These are phyloP conservation scores for Strobilomyces confusus DNA, from an alignment of 768 basidiomycete genomes.

Conservation along the genomic window DNA sequence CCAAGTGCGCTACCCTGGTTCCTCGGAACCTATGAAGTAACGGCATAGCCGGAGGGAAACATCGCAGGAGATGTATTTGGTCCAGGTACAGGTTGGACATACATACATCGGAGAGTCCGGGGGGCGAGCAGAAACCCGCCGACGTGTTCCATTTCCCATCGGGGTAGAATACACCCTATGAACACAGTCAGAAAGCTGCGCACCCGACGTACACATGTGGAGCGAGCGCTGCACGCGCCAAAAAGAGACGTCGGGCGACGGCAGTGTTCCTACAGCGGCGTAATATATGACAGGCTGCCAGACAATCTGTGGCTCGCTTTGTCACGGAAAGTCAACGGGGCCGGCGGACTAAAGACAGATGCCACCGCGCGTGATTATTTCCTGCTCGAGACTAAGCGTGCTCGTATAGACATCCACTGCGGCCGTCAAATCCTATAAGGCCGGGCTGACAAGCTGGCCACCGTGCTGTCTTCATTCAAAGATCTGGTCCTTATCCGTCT, in stretches of 20 bases:
- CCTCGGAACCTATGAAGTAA: slow-evolving; percentile 18
- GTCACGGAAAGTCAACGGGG: background rate
- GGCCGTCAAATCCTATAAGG: background rate
- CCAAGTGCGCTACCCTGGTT: background rate
- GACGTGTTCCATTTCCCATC: background rate
- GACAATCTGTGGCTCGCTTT: background rate
- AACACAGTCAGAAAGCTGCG: background rate
- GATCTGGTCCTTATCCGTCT: background rate
- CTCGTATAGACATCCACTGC: background rate
- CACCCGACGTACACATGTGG: background rate
- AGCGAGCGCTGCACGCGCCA: background rate
- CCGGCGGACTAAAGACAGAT: background rate
- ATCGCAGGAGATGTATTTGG: background rate
- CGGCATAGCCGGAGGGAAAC: slow-evolving; percentile 4
- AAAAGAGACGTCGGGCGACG: background rate
- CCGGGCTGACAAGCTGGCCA: background rate
- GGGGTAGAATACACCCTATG: background rate
- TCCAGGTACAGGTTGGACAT: background rate
- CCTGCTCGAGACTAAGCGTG: too few species aligned
- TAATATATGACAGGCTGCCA: background rate
- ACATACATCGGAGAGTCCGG: slow-evolving; percentile 7
- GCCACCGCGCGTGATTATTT: too few species aligned
- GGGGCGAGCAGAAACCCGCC: background rate
- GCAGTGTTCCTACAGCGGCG: background rate
- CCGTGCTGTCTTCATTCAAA: background rate